phyloP scores from a whole-genome alignment of 2,329 filamentous ascomycete species.

The Alternaria consortialis region DNA sequence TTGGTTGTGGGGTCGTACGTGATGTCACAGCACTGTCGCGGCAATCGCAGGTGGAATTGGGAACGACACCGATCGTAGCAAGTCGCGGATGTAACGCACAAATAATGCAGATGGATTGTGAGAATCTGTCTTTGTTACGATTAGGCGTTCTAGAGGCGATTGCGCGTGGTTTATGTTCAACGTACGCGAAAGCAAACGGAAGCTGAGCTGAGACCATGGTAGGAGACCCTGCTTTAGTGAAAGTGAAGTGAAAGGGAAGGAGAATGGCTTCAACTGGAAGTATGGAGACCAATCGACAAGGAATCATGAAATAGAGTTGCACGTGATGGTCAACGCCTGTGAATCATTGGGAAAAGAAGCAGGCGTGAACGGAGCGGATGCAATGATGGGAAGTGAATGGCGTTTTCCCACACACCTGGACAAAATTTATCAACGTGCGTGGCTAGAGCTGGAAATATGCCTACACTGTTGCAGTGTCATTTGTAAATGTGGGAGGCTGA shows the following conservation, averaged over 20 bases:
- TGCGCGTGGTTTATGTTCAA: neutral
- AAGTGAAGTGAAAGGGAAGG: neutral
- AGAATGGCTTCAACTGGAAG: too few relatives aligned
- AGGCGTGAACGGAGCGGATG: too few relatives aligned
- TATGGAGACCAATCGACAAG: too few relatives aligned
- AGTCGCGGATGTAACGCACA: neutral
- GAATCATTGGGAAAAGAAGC: too few relatives aligned
- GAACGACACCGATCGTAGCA: neutral
- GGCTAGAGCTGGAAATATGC: too few relatives aligned
- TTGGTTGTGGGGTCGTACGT: neutral
- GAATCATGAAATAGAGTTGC: too few relatives aligned
- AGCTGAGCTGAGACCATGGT: neutral
- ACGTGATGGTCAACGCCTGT: too few relatives aligned
- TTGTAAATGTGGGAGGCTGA: too few relatives aligned
- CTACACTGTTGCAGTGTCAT: too few relatives aligned
- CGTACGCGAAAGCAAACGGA: slow-evolving; percentile 2
- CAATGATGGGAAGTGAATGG: too few relatives aligned
- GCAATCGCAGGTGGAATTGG: neutral
- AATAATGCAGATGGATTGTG: neutral
- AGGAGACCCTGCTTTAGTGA: neutral
- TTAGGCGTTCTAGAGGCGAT: neutral
- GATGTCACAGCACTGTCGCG: neutral
- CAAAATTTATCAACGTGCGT: too few relatives aligned
- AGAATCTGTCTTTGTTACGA: neutral
- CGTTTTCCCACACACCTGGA: too few relatives aligned